phyloP scores from a whole-genome alignment of 345 rosid species.

The Populus simonii region DNA sequence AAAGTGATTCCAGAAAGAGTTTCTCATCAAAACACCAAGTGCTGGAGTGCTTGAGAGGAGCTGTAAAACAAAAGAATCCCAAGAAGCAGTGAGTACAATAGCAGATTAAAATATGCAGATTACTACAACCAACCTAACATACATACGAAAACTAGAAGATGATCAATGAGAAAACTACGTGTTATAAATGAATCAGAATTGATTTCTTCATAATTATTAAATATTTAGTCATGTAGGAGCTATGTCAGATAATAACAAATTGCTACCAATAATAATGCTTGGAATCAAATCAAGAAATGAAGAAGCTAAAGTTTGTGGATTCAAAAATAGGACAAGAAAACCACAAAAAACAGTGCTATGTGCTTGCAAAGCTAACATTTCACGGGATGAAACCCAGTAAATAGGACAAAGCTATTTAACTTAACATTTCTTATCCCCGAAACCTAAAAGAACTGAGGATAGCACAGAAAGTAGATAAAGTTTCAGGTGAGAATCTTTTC shows the following conservation, averaged over 20 bases:
- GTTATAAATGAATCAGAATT: too few species aligned
- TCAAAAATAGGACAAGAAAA: neutral
- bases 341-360: neutral
- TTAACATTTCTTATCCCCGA: neutral
- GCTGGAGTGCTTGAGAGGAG: slow-evolving; percentile 44
- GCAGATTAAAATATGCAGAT: neutral
- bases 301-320: neutral
- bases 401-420: too few species aligned
- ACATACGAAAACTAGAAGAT: neutral
- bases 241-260: neutral
- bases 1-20: slow-evolving; percentile 72
- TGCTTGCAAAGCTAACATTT: neutral
- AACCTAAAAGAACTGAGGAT: neutral
- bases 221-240: neutral
- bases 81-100: slow-evolving; percentile 8
- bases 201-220: neutral
- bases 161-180: neutral
- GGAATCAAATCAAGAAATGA: neutral
- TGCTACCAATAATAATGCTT: neutral
- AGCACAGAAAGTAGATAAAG: neutral
- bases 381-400: neutral
- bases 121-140: neutral
- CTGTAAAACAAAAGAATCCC: slow-evolving; percentile 33
- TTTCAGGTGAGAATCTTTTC: neutral
- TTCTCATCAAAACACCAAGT: slow-evolving; percentile 83